Percentiles rank a stretch among this genome's conserved stretches.
phyloP scores from a whole-genome alignment of 2,329 filamentous ascomycete genomes.

The Fusarium hainanense region DNA sequence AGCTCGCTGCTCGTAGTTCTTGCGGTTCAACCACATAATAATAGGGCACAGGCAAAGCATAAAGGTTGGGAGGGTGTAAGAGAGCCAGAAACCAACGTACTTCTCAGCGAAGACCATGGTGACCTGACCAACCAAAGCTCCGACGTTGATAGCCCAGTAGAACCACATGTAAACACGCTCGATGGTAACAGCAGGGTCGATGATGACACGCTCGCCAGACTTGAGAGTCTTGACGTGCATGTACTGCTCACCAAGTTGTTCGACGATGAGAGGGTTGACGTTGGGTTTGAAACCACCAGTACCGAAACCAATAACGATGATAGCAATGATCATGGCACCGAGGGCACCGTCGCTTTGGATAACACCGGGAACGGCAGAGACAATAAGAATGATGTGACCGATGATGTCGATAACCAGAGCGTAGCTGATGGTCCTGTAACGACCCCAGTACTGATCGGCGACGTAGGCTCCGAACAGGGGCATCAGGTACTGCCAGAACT shows the following conservation, averaged over 20 bases:
- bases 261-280: slow-evolving; percentile 73
- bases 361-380: slow-evolving; percentile 72
- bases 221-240: slow-evolving; percentile 63
- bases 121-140: slow-evolving; percentile 71
- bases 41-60: slow-evolving; percentile 72
- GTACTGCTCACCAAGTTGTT: slow-evolving; percentile 70
- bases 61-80: slow-evolving; percentile 74
- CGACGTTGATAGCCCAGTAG: slow-evolving; percentile 78
- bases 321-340: slow-evolving; percentile 71
- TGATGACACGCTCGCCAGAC: slow-evolving; percentile 71
- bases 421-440: slow-evolving; percentile 74
- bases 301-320: slow-evolving; percentile 65
- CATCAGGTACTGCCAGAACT: slow-evolving; percentile 70
- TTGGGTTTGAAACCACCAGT: slow-evolving; percentile 83
- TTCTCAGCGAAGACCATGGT: slow-evolving; percentile 78
- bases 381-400: slow-evolving; percentile 73
- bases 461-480: slow-evolving; percentile 65
- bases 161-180: slow-evolving; percentile 75
- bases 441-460: slow-evolving; percentile 70
- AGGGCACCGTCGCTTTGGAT: slow-evolving; percentile 68
- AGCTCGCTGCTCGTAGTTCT: slow-evolving; percentile 67
- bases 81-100: slow-evolving; percentile 79
- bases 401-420: slow-evolving; percentile 71
- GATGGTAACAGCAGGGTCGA: slow-evolving; percentile 72
- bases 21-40: slow-evolving; percentile 69